Evolutionary conservation across 1,284 basidiomycete genomes (phyloP), one percentile per base, ranked within the genome.

Genomic region (Boletus semigastroideus): DNA sequence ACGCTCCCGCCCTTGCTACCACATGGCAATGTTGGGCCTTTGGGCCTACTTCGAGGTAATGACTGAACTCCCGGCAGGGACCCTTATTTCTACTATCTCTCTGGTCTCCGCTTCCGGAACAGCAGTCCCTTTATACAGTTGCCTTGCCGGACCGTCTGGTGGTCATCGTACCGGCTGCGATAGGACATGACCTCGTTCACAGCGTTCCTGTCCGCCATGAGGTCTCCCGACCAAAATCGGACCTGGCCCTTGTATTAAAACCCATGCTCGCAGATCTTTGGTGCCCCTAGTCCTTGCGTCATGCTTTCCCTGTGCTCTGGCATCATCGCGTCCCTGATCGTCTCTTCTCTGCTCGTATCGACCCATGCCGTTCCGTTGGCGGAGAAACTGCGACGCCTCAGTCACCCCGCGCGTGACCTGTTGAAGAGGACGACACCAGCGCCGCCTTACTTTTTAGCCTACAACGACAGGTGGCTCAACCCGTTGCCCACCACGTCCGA

Each of bases 371-470:
- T 52, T 41, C 54, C 66, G 49, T 46, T 66, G 53, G 40, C 57
- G 47, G 41, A 52, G 2, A 60, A 52, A 20, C 52, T 68, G 30
- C 16, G 25, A 17, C 38, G 20, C 12, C 55, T 66, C 42, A 64
- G 49, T 47, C 47, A 55, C 1, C 8, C 25, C 27, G 71, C 76
- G 12, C 70, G 72, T 49, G 70, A 72, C 40, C 61, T 78, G 44
- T 53, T 77, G 45, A 69, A 69, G 53, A 73, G 72, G 17, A 71
- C 63, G 7, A 60, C 54, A 0, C 64, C 66, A 5, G 49, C 55
- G 4, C 49, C 71, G 0, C 77, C 78, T 27, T 67, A 70, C 54
- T 79, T 72, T 46, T 72, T 77, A 19, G 66, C 73, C 10, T 79
- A 79, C 61, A 71, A 69, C 40, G 76, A 79, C 59, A 51, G 60